Evolutionary conservation across 352 stramenopile species (phyloP), one percentile per base, ranked within the genome.

Genomic region (Phytophthora quininea): DNA sequence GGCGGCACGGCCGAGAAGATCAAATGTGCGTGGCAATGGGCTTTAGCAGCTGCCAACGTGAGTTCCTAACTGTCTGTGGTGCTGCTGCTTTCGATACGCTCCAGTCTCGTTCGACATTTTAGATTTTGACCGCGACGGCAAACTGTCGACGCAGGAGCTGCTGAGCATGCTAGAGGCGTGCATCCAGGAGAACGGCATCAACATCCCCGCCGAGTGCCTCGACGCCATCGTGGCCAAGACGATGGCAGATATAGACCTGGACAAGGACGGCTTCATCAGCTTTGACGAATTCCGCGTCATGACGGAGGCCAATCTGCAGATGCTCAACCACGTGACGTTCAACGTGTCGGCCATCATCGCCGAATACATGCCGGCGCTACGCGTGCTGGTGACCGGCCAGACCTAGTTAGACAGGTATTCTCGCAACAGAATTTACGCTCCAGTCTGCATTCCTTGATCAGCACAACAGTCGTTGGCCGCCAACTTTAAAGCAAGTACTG

Each of bases 311-410:
- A 92, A 88, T 54, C 76, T 88, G 58, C 78, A 90, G 54, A 94
- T 91, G 84, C 75, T 92, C 54, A 89, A 88, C 65, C 86, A 92
- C 67, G 75, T 94, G 45, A 92, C 84, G 35, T 87, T 94, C 76
- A 94, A 92, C 67, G 79, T 94, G 32, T 90, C 84, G 37, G 79
- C 64, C 42, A 83, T 93, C 60, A 87, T 90, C 60, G 70, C 73
- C 54, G 84, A 91, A 62, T 92, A 89, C 70, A 90, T 92, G 82
- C 82, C 82, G 9, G 75, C 82, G 42, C 71, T 92, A 48, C 80
- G 80, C 53, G 73, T 80, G n/a, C 64, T 89, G 40, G 31, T 77
- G 19, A 73, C 82, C 3, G 54, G 49, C 45, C 47, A 58, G 54
- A 62, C 24, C 8, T 62, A 71, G 51, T 40, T 11, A 49, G 15